Evolutionary conservation across 2,329 filamentous ascomycete species (phyloP).

Genomic region (Ophiostoma sp.): DNA sequence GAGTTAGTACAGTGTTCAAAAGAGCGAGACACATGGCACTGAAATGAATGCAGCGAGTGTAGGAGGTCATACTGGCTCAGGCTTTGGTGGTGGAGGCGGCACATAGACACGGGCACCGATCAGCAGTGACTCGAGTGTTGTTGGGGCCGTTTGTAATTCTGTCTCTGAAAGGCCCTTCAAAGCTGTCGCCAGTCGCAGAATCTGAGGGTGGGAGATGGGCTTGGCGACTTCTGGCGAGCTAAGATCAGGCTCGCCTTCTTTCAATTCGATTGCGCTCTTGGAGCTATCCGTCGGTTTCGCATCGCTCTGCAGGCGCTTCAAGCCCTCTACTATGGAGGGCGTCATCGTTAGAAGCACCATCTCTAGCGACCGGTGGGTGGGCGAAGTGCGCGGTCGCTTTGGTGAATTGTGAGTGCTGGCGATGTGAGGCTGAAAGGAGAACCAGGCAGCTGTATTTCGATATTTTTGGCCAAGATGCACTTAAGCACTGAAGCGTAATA

Average conservation of each 20-base stretch:
- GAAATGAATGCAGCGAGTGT: not conserved
- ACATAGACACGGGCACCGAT: constrained; percentile 70
- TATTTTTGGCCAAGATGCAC: not conserved
- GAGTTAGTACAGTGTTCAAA: not conserved
- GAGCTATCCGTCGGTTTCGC: not conserved
- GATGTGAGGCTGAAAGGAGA: not conserved
- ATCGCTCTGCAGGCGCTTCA: constrained; percentile 41
- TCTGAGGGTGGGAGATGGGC: constrained; percentile 70
- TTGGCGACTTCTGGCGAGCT: constrained; percentile 56
- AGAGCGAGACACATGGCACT: not conserved
- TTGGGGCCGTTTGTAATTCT: constrained; percentile 33
- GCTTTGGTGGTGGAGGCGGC: constrained; percentile 77
- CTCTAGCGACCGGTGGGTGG: not conserved
- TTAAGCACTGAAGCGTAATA: not conserved
- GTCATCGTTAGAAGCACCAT: constrained; percentile 85
- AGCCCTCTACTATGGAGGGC: constrained; percentile 62
- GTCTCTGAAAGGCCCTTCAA: constrained; percentile 41
- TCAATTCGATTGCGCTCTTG: not conserved
- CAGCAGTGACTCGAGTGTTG: constrained; percentile 68
- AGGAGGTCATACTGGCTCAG: constrained; percentile 63
- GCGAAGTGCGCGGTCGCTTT: not conserved
- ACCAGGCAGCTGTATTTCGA: constrained; percentile 9
- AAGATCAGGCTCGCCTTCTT: constrained; percentile 50
- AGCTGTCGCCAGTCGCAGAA: constrained; percentile 61
- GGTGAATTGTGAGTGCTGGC: not conserved